Conservation (phyloP, 1,284 basidiomycete genomes). For the Papiliotrema nemorosa region DNA sequence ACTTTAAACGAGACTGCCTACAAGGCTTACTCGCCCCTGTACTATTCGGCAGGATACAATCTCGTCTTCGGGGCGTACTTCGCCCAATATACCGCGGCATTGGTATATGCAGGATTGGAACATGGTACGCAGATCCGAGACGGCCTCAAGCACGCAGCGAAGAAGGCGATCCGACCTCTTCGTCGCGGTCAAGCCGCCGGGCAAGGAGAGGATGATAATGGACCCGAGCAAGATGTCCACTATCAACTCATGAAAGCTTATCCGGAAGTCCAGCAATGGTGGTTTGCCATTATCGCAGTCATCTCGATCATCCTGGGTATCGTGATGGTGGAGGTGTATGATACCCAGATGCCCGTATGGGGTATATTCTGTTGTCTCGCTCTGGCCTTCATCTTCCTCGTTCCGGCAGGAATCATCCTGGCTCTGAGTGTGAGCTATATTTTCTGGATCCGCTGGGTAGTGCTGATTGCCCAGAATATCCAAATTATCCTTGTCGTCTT, state of each 20-base stretch:
- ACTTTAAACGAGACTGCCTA: constrained; percentile 32
- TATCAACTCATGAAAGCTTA: constrained; percentile 16
- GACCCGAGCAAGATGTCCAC: constrained; percentile 31
- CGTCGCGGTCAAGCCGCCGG: neutral
- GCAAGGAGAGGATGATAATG: constrained; percentile 18
- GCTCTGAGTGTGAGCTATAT: constrained; percentile 50
- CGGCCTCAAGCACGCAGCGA: constrained; percentile 31
- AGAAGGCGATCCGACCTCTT: neutral
- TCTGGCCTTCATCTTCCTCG: constrained; percentile 53
- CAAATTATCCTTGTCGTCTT: constrained; percentile 16
- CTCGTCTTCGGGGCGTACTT: constrained; percentile 39
- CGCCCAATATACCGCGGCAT: constrained; percentile 31
- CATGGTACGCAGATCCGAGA: constrained; percentile 45
- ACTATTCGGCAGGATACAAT: constrained; percentile 34
- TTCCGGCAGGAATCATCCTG: constrained; percentile 58
- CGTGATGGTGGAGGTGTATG: constrained; percentile 51
- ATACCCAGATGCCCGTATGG: constrained; percentile 66
- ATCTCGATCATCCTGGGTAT: constrained; percentile 18
- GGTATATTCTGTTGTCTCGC: constrained; percentile 45
- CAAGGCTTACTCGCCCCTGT: constrained; percentile 36
- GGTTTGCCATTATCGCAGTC: constrained; percentile 7
- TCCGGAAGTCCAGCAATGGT: constrained; percentile 14
- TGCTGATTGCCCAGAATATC: constrained; percentile 7
- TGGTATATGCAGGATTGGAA: constrained; percentile 28
- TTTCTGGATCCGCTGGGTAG: neutral